A percentile compares a stretch with the other conserved stretches of the same genome.
These are phyloP conservation scores for Stephanodiscus triporus DNA, from an alignment of 108 stramenopile species.

Conservation along the genomic window DNA sequence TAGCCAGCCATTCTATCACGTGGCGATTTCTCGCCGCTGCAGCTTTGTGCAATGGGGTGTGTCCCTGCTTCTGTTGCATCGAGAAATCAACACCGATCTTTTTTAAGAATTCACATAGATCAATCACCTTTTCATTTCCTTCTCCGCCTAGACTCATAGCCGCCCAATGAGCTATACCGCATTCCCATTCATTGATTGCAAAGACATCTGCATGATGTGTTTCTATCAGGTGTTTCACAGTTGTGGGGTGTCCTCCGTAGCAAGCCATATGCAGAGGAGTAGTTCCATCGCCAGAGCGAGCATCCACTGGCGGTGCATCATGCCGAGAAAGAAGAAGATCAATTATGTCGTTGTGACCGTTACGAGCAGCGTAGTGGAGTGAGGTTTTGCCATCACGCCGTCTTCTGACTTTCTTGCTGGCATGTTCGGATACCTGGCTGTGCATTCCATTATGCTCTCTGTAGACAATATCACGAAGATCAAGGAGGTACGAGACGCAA, in stretches of 20 bases:
- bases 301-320: constrained; percentile 35
- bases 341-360: constrained; percentile 68
- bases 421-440: not conserved
- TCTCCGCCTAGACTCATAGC: constrained; percentile 67
- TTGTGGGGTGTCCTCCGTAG: constrained; percentile 71
- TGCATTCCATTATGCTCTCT: not conserved
- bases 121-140: constrained; percentile 40
- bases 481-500: constrained; percentile 61
- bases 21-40: constrained; percentile 63
- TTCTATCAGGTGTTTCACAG: constrained; percentile 60
- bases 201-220: constrained; percentile 33
- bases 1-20: constrained; percentile 77
- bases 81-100: constrained; percentile 53
- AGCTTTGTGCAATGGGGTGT: constrained; percentile 82
- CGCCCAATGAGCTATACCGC: constrained; percentile 70
- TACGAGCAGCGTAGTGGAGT: constrained; percentile 86
- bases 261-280: constrained; percentile 86
- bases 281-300: constrained; percentile 77
- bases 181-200: constrained; percentile 72
- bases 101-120: constrained; percentile 59
- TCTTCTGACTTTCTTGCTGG: constrained; percentile 46
- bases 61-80: constrained; percentile 70
- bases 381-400: constrained; percentile 89
- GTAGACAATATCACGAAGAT: constrained; percentile 33
- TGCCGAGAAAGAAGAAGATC: constrained; percentile 45